A percentile compares a stretch with the other conserved stretches of the same genome.
These are phyloP conservation scores for Claviceps paspali DNA, from an alignment of 2,329 filamentous ascomycete species.

Conservation along the genomic window DNA sequence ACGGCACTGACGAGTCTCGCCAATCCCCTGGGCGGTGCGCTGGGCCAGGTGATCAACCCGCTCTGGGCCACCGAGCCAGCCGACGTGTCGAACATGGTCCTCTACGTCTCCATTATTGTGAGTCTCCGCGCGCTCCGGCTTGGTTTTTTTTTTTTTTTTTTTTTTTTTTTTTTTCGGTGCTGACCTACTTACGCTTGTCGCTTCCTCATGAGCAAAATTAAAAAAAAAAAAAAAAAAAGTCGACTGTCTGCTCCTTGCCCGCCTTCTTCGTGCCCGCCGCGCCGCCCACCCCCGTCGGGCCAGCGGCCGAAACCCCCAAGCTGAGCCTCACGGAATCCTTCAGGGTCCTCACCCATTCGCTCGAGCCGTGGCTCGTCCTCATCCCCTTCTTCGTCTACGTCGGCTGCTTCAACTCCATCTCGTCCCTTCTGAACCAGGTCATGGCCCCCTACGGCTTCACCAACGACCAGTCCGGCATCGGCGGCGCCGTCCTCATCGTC, in stretches of 20 bases:
- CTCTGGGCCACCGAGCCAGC: conserved; percentile 48
- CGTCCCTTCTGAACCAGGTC: conserved; percentile 80
- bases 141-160: too few relatives aligned
- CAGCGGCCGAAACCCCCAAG: conserved; percentile 47
- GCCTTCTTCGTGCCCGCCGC: conserved; percentile 64
- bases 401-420: conserved; percentile 85
- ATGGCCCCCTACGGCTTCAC: conserved; percentile 72
- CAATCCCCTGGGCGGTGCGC: conserved; percentile 77
- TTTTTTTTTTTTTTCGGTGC: too few relatives aligned
- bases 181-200: too few relatives aligned
- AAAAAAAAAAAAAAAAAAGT: conserved; percentile 15
- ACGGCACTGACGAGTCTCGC: conserved; percentile 75
- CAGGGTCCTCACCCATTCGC: conserved; percentile 36
- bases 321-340: conserved; percentile 34
- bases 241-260: conserved; percentile 43
- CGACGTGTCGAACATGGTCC: conserved; percentile 66
- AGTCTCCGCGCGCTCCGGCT: conserved; percentile 20
- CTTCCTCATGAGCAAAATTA: too few relatives aligned
- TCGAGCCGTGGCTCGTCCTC: conserved; percentile 67
- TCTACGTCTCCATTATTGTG: conserved; percentile 74
- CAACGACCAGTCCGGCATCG: conserved; percentile 76
- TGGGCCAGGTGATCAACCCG: conserved; percentile 77
- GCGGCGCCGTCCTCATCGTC: conserved; percentile 76
- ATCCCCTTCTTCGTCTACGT: conserved; percentile 75
- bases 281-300: conserved; percentile 64